A percentile compares a stretch with the other conserved stretches of the same genome.
Conservation (phyloP, 2,329 filamentous ascomycete species). For the Fusarium annulatum region DNA sequence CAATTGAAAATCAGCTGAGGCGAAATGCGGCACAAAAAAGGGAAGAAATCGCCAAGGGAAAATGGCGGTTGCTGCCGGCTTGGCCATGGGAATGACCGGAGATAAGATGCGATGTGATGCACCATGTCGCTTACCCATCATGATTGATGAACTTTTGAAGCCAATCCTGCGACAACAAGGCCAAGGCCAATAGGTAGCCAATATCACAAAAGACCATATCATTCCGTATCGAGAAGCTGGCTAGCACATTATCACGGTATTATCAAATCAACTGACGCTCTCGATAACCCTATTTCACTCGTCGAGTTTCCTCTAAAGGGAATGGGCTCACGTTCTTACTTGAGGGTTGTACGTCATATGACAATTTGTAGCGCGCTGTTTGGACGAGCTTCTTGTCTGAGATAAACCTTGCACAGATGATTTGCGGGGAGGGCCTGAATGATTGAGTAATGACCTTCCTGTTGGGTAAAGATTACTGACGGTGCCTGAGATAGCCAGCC, state of each 20-base stretch:
- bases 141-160: slow-evolving; percentile 12
- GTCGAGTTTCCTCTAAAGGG: not conserved
- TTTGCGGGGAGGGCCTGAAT: slow-evolving; percentile 12
- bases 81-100: slow-evolving; percentile 25
- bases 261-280: not conserved
- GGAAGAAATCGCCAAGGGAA: slow-evolving; percentile 5
- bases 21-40: not conserved
- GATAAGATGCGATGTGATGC: slow-evolving; percentile 10
- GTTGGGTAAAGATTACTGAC: slow-evolving; percentile 23
- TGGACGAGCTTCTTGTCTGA: slow-evolving; percentile 3
- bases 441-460: slow-evolving; percentile 27
- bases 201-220: not conserved
- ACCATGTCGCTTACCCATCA: not conserved
- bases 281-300: slow-evolving; percentile 6
- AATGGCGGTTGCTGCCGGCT: slow-evolving; percentile 19
- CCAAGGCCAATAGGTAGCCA: not conserved
- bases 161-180: not conserved
- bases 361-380: slow-evolving; percentile 7
- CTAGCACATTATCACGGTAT: slow-evolving; percentile 10
- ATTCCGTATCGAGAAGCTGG: slow-evolving; percentile 24
- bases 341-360: slow-evolving; percentile 18
- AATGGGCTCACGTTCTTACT: slow-evolving; percentile 3
- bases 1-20: not conserved
- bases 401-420: slow-evolving; percentile 17
- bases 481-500: slow-evolving; percentile 16